Base-by-base conservation (phyloP, 441 rosid genomes). In the Viola pubescens region DNA sequence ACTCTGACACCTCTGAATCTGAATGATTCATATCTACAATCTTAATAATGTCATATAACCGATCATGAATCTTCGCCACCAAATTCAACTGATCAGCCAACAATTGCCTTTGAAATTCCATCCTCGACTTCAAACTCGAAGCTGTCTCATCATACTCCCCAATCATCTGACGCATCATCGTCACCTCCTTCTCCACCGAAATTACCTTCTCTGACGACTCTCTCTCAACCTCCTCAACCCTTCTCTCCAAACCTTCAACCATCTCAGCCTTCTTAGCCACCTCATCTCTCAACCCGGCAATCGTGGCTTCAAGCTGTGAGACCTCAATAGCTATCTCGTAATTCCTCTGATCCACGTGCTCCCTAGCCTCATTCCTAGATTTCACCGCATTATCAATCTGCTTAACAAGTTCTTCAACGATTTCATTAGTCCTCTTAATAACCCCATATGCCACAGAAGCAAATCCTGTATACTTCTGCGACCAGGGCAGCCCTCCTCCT, bases 291-390 rank as follows among this genome's bases (percentile, higher is more conserved):
- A 92, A 71, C 45, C 82, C 81, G 70, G 85, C 76, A 64, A 92
- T 85, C 0, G 91, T 74, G 46, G 97, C 88, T 71, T 92, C 96
- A 60, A 92, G 82, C 79, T 89, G 88, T 14, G 96, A 92, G 75
- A 92, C 98, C 75, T 92, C 91, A 38, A 85, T 83, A 53, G 98
- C 96, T 62, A 92, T 89, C 80, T 89, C 97, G 58, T 84, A 92
- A 64, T 89, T 92, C 60, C 98, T 78, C 65, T 89, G 94, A 52
- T 84, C 98, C 73, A 89, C 73, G 72, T 86, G 89, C 68, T 80
- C 96, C 70, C 97, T 87, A 7, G 81, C 90, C 54, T 89, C 96
- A 65, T 92, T 82, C 55, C 96, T 82, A 12, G 96, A 77, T 73
- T 87, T 92, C 0, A 73, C 62, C 2, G 79, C 52, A 9, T 53